Evolutionary conservation across 1,284 basidiomycete species (phyloP).

Genomic region (Ustilago cynodontis): DNA sequence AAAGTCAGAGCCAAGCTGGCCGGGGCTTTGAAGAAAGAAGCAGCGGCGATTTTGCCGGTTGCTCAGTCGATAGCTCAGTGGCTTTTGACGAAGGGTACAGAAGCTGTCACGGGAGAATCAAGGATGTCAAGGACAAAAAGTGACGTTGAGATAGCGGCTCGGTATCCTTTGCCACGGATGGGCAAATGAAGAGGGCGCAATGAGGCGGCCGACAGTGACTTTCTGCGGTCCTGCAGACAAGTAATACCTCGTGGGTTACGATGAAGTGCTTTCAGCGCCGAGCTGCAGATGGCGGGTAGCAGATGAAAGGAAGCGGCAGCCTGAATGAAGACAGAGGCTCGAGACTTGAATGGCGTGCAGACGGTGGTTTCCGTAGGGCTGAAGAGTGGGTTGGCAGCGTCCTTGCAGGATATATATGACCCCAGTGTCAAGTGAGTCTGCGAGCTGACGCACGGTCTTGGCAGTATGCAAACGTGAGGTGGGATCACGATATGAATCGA

Average conservation of each 20-base stretch:
- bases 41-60: slow-evolving; percentile 1
- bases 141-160: slow-evolving; percentile 18
- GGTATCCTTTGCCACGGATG: not conserved
- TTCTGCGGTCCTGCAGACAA: not conserved
- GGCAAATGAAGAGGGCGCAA: slow-evolving; percentile 23
- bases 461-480: not conserved
- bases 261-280: slow-evolving; percentile 23
- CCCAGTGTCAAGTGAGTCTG: no score
- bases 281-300: slow-evolving; percentile 18
- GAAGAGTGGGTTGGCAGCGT: not conserved
- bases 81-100: not conserved
- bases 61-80: not conserved
- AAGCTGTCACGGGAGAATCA: not conserved
- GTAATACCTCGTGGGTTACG: not conserved
- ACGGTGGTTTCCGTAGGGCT: not conserved
- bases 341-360: not conserved
- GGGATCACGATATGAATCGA: not conserved
- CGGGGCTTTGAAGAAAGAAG: not conserved
- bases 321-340: not conserved
- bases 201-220: slow-evolving; percentile 9
- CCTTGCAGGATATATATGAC: not conserved
- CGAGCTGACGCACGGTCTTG: no score
- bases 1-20: not conserved
- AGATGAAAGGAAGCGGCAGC: slow-evolving; percentile 4
- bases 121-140: not conserved